Base-by-base conservation (phyloP, 2,329 filamentous ascomycete genomes). In the Pseudocercospora vitis region DNA sequence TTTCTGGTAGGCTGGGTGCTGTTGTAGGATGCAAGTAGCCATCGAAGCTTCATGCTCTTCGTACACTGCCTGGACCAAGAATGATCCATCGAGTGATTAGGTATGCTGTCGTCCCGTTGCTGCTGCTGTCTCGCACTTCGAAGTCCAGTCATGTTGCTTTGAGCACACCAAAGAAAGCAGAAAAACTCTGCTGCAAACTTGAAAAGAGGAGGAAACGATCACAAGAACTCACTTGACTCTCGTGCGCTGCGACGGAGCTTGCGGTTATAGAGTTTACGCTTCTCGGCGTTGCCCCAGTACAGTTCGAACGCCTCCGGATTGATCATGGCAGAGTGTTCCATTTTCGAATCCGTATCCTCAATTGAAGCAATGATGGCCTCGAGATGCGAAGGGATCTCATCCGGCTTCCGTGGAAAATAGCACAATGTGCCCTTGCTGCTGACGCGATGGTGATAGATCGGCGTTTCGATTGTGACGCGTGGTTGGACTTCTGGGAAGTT, bases 401-500 rank as follows among this genome's bases (percentile, higher is more conserved):
- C 91, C 4, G 78, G 74, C 44, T 81, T 83, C 16, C 80, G 80
- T 0, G 85, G 84, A 50, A 84, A 85, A 71, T 97, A 97, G 72
- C 91, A 96, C 0, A 91, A 80, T 0, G 88, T 86, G 1, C 91
- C 91, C 56, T 89, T 86, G 14, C 52, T 62, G 3, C 91, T 87
- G 42, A 99, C 87, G 11, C 89, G 85, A 62, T 96, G 88, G 66
- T 97, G 94, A 71, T 92, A 96, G 14, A 97, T 81, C 3, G 82
- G 80, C 0, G 89, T 92, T 65, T 91, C 82, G 59, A 96, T 85
- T 57, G 80, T 85, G 51, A 91, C 87, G 28, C 92, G 85, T 19
- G 92, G 94, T 64, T 96, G 89, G 63, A 95, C 89, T 33, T 89
- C 83, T 0, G 94, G 94, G 66, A 96, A 97, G 4, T 84, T 82